Base-by-base conservation (phyloP, 306 rosid genomes). In the Calophaca sinica region DNA sequence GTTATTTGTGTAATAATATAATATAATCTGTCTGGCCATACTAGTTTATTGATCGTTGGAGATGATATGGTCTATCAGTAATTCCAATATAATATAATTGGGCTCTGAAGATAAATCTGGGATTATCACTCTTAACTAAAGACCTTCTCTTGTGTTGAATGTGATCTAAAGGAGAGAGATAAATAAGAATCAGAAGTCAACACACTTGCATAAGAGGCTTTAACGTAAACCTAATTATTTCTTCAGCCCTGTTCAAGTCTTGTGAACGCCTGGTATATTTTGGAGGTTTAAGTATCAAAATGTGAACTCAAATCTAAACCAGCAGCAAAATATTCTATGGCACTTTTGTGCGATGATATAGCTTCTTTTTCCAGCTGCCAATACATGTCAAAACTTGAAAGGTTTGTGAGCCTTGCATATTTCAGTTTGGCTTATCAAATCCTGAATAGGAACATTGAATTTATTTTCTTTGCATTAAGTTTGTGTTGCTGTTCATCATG, bases 81-180 rank as follows among this genome's bases (percentile, higher is more conserved):
- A 68, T 33, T 8, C 65, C 78, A 38, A 41, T 39, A n/a, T 4
- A 33, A 33, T 4, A 33, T 35, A 28, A 9, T 69, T 61, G 49
- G 70, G 38, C 65, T 61, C 38, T 61, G 46, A 53, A 70, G 13
- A 46, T 76, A 15, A 44, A 39, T 75, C 5, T 62, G 7, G 54
- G 36, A 5, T 4, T 66, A 42, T 29, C 26, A 42, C 33, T 28
- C 51, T 76, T 39, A 35, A n/a, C n/a, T n/a, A n/a, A 20, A 1
- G 26, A 20, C 26, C 26, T 20, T 20, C 26, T 63, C 20, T 9
- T 51, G 51, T 51, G 62, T 55, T 74, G 63, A 39, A 28, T 33
- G 36, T 5, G 52, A 6, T 9, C 36, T 36, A 41, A 45, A 28
- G 52, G 36, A 15, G 42, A 20, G 35, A 41, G 35, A 64, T 4